These are phyloP conservation scores for Starmera stellimalicola DNA, from an alignment of 1,139 yeast species.

Conservation along the genomic window DNA sequence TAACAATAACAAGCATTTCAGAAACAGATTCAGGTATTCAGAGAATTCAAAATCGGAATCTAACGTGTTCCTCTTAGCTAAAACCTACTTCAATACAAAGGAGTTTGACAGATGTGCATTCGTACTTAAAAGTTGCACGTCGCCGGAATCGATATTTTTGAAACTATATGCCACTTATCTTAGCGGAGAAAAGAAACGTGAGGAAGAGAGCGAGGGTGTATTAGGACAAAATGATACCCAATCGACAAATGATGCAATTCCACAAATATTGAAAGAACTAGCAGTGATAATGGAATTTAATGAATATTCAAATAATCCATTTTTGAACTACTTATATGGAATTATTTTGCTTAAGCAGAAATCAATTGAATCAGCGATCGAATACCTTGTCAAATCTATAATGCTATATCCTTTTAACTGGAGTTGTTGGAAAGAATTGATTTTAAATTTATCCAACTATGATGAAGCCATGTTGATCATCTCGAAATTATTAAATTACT, in stretches of 20 bases:
- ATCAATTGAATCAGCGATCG: constrained; percentile 49
- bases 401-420: constrained; percentile 72
- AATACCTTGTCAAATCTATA: constrained; percentile 44
- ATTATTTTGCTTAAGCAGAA: constrained; percentile 55
- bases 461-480: constrained; percentile 52
- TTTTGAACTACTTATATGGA: constrained; percentile 63
- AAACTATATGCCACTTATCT: constrained; percentile 60
- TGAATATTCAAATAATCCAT: constrained; percentile 32
- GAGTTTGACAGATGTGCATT: constrained; percentile 78
- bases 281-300: constrained; percentile 30
- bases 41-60: constrained; percentile 23
- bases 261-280: constrained; percentile 32
- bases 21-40: constrained; percentile 1
- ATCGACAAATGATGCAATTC: constrained; percentile 19
- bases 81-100: constrained; percentile 68
- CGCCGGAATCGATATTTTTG: constrained; percentile 53
- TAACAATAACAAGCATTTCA: constrained; percentile 6
- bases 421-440: constrained; percentile 88
- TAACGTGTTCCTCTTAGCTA: constrained; percentile 49
- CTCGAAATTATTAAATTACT: constrained; percentile 27
- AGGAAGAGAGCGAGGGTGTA: constrained; percentile 66
- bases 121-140: constrained; percentile 40
- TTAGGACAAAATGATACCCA: constrained; percentile 35
- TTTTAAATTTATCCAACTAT: constrained; percentile 51
- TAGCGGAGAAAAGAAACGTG: constrained; percentile 63